Percentiles rank a stretch among this genome's conserved stretches.
These are phyloP conservation scores for Russula griseocarnosa DNA, from an alignment of 768 basidiomycete species.

Conservation along the genomic window DNA sequence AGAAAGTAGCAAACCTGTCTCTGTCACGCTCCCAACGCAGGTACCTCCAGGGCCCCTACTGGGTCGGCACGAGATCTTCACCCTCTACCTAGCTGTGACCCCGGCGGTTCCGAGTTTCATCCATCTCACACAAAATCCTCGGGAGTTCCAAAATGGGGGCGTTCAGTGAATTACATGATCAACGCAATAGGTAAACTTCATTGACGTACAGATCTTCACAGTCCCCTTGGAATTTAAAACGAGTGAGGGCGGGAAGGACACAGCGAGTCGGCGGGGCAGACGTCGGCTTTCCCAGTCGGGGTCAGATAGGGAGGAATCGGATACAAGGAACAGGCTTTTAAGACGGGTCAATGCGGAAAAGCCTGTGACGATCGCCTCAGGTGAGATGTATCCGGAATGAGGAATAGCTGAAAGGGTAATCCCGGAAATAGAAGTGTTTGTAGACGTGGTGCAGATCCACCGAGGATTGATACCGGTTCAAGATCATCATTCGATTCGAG, in stretches of 20 bases:
- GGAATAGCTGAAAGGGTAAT: neutral
- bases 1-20: constrained; percentile 31
- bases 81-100: constrained; percentile 59
- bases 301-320: neutral
- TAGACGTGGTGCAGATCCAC: neutral
- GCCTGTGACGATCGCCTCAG: neutral
- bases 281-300: neutral
- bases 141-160: too few species aligned
- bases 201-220: too few species aligned
- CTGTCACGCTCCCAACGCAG: constrained; percentile 37
- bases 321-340: neutral
- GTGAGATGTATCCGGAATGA: neutral
- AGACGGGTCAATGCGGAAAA: neutral
- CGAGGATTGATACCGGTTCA: neutral
- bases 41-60: constrained; percentile 66
- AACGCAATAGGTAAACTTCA: too few species aligned
- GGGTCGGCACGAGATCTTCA: constrained; percentile 79
- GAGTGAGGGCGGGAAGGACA: neutral
- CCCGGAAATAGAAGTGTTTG: neutral
- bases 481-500: neutral
- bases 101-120: constrained; percentile 78
- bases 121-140: constrained; percentile 49
- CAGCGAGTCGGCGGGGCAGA: neutral
- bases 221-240: neutral
- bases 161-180: too few species aligned